These are phyloP conservation scores for Yamagishiella unicocca DNA, from an alignment of 139 green algal genomes.

Conservation along the genomic window DNA sequence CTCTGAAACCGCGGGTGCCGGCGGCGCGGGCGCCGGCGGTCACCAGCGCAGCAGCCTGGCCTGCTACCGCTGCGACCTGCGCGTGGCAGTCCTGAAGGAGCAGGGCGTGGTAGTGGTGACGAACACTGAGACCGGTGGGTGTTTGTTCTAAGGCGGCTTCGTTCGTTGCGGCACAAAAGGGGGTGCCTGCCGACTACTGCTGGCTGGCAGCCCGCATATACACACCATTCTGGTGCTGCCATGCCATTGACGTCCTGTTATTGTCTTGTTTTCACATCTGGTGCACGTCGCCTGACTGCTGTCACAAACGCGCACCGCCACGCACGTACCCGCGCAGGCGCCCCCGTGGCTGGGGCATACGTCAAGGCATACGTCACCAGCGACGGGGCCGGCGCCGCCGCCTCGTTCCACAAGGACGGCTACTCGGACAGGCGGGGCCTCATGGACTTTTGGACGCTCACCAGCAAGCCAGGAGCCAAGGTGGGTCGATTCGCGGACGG, in stretches of 20 bases:
- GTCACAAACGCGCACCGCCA: not conserved
- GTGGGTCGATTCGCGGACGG: not conserved
- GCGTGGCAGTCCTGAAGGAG: not conserved
- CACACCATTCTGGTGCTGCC: not conserved
- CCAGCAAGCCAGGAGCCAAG: not conserved
- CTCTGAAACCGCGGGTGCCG: not conserved
- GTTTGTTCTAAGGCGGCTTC: not conserved
- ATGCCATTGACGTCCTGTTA: not conserved
- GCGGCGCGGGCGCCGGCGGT: too few relatives aligned
- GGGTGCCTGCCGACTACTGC: too few relatives aligned
- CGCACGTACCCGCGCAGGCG: not conserved
- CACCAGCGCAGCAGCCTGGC: not conserved
- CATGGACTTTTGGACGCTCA: constrained; percentile 26
- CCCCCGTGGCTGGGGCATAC: constrained; percentile 2
- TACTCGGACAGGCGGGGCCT: constrained; percentile 34
- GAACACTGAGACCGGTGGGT: not conserved
- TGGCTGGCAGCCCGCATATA: too few relatives aligned
- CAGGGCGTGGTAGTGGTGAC: constrained; percentile 17
- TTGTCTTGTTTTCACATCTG: not conserved
- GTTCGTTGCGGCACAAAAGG: not conserved
- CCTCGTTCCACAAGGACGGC: constrained; percentile 40
- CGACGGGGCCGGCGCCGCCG: not conserved
- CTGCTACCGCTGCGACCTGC: not conserved
- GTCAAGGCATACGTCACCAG: constrained; percentile 14
- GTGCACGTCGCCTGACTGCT: not conserved